Evolutionary conservation across 2,329 filamentous ascomycete genomes (phyloP).

Genomic region (Paracoccidioides brasiliensis): DNA sequence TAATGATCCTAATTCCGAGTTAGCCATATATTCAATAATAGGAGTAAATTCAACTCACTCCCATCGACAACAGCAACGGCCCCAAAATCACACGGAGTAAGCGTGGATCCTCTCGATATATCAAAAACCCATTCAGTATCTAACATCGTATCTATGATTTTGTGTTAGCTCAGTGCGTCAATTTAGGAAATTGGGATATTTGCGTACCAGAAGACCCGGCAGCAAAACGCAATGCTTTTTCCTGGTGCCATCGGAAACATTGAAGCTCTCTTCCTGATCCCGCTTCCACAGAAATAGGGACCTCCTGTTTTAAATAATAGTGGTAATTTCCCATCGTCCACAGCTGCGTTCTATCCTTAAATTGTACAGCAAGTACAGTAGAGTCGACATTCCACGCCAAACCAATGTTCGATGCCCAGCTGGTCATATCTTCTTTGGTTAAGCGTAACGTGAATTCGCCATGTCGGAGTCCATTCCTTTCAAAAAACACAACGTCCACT

Average conservation of each 20-base stretch:
- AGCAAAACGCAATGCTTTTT: constrained; percentile 60
- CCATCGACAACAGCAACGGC: constrained; percentile 78
- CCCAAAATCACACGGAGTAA: constrained; percentile 62
- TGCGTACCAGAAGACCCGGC: constrained; percentile 39
- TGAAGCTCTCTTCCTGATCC: constrained; percentile 14
- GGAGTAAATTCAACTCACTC: constrained; percentile 27
- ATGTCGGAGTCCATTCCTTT: constrained; percentile 93
- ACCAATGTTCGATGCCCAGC: constrained; percentile 45
- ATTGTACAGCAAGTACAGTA: constrained; percentile 70
- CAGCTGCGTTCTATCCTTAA: constrained; percentile 64
- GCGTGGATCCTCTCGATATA: constrained; percentile 54
- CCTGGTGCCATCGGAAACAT: constrained; percentile 61
- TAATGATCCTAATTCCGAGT: constrained; percentile 38
- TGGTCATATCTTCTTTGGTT: constrained; percentile 44
- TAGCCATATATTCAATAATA: constrained; percentile 6
- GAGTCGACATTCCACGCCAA: constrained; percentile 89
- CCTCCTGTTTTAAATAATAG: constrained; percentile 92
- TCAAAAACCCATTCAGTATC: constrained; percentile 56
- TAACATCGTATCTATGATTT: constrained; percentile 35
- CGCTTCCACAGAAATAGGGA: constrained; percentile 35
- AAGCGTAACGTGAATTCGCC: constrained; percentile 76
- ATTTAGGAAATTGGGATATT: background rate
- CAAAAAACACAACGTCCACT: constrained; percentile 86
- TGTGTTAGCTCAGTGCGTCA: background rate
- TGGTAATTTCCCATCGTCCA: constrained; percentile 98